A percentile compares a stretch with the other conserved stretches of the same genome.
phyloP scores from a whole-genome alignment of 805 yeast species.

The Yarrowia alimentaria region DNA sequence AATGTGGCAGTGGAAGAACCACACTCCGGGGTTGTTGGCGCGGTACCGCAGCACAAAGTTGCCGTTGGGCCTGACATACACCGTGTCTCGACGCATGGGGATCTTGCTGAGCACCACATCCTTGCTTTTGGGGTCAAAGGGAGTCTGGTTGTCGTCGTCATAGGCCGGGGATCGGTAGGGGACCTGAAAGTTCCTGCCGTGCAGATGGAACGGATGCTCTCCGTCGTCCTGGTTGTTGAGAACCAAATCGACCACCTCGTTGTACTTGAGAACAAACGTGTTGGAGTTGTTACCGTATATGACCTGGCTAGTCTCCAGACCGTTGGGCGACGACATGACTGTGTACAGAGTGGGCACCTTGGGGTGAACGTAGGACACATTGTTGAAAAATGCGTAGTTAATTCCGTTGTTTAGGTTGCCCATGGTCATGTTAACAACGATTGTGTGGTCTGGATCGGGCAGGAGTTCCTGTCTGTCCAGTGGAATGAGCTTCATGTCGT shows the following conservation, averaged over 20 bases:
- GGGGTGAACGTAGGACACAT: slow-evolving; percentile 32
- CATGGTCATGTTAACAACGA: slow-evolving; percentile 75
- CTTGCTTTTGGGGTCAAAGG: slow-evolving; percentile 57
- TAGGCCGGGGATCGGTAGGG: slow-evolving; percentile 66
- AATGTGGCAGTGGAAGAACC: slow-evolving; percentile 98
- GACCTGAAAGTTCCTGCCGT: slow-evolving; percentile 88
- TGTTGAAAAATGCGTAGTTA: slow-evolving; percentile 64
- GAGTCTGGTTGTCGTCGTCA: slow-evolving; percentile 48
- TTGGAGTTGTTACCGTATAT: slow-evolving; percentile 49
- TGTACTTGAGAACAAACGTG: slow-evolving; percentile 61
- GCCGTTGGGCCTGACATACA: slow-evolving; percentile 77
- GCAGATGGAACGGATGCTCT: slow-evolving; percentile 95
- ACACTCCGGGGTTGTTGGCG: slow-evolving; percentile 95
- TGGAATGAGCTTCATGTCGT: slow-evolving; percentile 77
- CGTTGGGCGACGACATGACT: slow-evolving; percentile 8
- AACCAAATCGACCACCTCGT: slow-evolving; percentile 72
- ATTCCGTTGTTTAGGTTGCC: slow-evolving; percentile 78
- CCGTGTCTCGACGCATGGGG: slow-evolving; percentile 80
- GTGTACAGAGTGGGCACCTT: slow-evolving; percentile 31
- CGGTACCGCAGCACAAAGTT: slow-evolving; percentile 81
- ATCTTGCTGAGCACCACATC: slow-evolving; percentile 55
- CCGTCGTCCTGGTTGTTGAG: slow-evolving; percentile 87
- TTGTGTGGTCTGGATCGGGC: slow-evolving; percentile 62
- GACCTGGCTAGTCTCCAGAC: slow-evolving; percentile 31
- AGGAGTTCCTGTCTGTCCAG: slow-evolving; percentile 50